phyloP scores from a whole-genome alignment of 2,329 filamentous ascomycete genomes.

The Tothia fuscella region DNA sequence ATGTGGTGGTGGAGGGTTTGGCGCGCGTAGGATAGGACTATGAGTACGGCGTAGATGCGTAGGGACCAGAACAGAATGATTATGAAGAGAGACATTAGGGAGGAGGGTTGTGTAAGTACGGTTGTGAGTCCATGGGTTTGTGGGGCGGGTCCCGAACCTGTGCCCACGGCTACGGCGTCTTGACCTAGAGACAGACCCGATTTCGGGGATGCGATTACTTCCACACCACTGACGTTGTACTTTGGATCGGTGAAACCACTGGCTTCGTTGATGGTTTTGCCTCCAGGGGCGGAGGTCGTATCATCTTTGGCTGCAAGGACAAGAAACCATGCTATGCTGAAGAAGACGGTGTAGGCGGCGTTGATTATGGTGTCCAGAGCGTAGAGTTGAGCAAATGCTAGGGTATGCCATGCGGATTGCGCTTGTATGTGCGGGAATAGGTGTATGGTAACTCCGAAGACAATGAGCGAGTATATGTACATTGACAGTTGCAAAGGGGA shows the following conservation, averaged over 20 bases:
- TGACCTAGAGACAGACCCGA: too few relatives aligned
- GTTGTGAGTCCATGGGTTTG: constrained; percentile 17
- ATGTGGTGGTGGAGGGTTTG: constrained; percentile 62
- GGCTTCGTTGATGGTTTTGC: constrained; percentile 46
- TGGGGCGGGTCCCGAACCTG: constrained; percentile 13
- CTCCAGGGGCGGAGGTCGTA: constrained; percentile 34
- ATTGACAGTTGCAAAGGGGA: constrained; percentile 76
- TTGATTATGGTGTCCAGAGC: constrained; percentile 73
- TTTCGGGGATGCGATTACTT: constrained; percentile 37
- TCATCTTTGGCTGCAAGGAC: constrained; percentile 48
- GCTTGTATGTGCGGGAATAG: constrained; percentile 71
- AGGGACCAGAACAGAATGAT: constrained; percentile 63
- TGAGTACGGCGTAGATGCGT: constrained; percentile 69
- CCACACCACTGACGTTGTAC: constrained; percentile 47
- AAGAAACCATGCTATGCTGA: constrained; percentile 78
- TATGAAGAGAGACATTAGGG: constrained; percentile 57
- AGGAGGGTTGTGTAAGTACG: constrained; percentile 1
- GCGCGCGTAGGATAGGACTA: constrained; percentile 74
- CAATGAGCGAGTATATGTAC: constrained; percentile 74
- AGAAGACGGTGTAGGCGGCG: constrained; percentile 66
- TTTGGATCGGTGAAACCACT: constrained; percentile 54
- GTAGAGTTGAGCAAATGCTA: constrained; percentile 77
- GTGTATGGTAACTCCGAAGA: constrained; percentile 54
- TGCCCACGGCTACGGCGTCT: constrained; percentile 37
- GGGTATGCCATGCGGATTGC: constrained; percentile 65